A percentile compares a stretch with the other conserved stretches of the same genome.
phyloP scores from a whole-genome alignment of 1,284 basidiomycete genomes.

The Athelia psychrophila region DNA sequence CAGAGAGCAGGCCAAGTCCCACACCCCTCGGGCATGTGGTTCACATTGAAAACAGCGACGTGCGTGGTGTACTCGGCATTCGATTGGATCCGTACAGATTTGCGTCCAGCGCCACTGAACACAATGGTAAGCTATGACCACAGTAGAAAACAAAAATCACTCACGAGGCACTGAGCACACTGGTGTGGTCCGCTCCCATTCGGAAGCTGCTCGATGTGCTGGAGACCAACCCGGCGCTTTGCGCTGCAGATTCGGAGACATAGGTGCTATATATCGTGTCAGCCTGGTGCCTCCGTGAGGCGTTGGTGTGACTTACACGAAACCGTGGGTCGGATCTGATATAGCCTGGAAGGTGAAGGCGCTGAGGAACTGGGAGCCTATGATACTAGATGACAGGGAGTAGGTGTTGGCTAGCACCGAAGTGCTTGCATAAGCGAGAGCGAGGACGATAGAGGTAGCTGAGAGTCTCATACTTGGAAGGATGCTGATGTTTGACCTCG shows the following conservation, averaged over 20 bases:
- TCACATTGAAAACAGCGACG: constrained; percentile 27
- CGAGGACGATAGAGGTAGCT: not conserved
- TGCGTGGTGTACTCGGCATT: constrained; percentile 21
- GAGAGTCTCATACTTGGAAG: no score
- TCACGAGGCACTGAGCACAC: constrained; percentile 11
- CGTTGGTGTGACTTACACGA: constrained; percentile 25
- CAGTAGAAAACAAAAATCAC: not conserved
- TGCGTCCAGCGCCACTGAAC: constrained; percentile 20
- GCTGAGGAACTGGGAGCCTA: constrained; percentile 26
- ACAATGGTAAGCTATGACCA: not conserved
- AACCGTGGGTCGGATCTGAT: constrained; percentile 32
- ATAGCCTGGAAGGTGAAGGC: constrained; percentile 25
- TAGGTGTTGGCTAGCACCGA: not conserved
- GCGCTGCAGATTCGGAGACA: constrained; percentile 25
- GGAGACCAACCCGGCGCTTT: constrained; percentile 28
- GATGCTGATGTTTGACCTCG: no score
- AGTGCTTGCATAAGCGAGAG: not conserved
- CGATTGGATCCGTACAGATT: constrained; percentile 23
- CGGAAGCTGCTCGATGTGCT: constrained; percentile 26
- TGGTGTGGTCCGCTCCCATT: constrained; percentile 31
- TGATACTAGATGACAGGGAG: constrained; percentile 7
- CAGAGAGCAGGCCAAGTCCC: constrained; percentile 57
- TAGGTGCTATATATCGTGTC: constrained; percentile 33
- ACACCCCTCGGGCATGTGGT: constrained; percentile 41
- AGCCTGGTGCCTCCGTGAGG: no score